Percentiles rank a stretch among this genome's conserved stretches.
Evolutionary conservation across 768 basidiomycete species (phyloP).

Genomic region (Tephrocybe sp.): DNA sequence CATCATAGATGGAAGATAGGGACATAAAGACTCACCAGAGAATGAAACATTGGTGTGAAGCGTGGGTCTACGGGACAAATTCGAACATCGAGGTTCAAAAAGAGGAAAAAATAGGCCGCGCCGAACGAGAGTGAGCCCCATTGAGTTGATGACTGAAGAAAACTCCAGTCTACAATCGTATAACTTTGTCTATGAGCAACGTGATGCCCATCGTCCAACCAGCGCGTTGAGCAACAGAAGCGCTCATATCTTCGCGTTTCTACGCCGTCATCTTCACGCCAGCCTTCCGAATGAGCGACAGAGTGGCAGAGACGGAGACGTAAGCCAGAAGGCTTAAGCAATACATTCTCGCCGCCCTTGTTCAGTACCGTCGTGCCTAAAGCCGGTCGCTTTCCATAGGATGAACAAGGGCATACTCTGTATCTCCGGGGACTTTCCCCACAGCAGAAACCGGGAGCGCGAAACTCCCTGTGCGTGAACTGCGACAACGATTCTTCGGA

Average conservation of each 20-base stretch:
- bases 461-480: conserved; percentile 66
- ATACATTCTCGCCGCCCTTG: conserved; percentile 50
- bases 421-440: conserved; percentile 95
- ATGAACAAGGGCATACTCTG: conserved; percentile 60
- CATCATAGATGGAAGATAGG: conserved; percentile 46
- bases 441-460: conserved; percentile 58
- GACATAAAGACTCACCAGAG: conserved; percentile 2
- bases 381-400: conserved; percentile 71
- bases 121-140: conserved; percentile 89
- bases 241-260: conserved; percentile 79
- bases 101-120: conserved; percentile 57
- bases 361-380: conserved; percentile 65
- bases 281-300: conserved; percentile 41
- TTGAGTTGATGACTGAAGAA: conserved; percentile 65
- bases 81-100: conserved; percentile 51
- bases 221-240: conserved; percentile 43
- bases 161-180: conserved; percentile 62
- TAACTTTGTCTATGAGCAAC: conserved; percentile 90
- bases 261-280: conserved; percentile 39
- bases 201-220: conserved; percentile 35
- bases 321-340: conserved; percentile 27
- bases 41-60: no score
- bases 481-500: conserved; percentile 85
- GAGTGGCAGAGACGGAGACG: conserved; percentile 56
- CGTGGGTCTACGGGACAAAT: not conserved